Base-by-base conservation (phyloP, 164 flowering plant genomes). In the Piper longum region DNA sequence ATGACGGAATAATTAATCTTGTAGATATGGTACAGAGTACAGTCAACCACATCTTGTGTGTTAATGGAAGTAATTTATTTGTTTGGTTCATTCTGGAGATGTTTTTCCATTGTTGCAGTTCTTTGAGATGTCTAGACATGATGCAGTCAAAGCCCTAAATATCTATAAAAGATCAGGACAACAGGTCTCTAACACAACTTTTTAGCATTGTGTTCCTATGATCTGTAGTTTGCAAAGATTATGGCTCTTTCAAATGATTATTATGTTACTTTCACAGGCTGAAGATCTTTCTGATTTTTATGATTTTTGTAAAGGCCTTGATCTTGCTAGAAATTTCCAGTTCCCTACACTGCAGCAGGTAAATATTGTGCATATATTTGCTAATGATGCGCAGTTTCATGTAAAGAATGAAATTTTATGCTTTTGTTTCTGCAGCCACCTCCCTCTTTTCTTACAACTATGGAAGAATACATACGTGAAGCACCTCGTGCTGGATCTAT, bases 1-100 rank as follows among this genome's bases (percentile, higher is more conserved):
- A 95, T 74, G 99, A 95, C 65, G 99, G 99, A 67, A 95, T 95
- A 26, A 91, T 95, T 70, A 95, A 91, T 76, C 89, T 95, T 54
- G 97, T 91, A 61, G 99, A 95, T 71, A 66, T 81, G 93, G 98
- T 95, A 83, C 5, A 72, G 51, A 57, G 36, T 26, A 26, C 36
- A 26, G 36, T 26, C 2, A 14, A 48, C 52, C 64, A 14, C 14
- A 17, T 56, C 43, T 17, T 59, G 45, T 55, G 9, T 9, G 14
- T 48, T 48, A 8, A 48, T 8, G 1, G 11, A 48, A 14, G 7
- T 9, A 48, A 9, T 9, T 14, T 48, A 5, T 48, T 48, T 48
- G 14, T 5, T 14, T 8, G 14, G 8, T 44, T 48, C 11, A 48
- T 48, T 1, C 52, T 48, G 4, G 3, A 48, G 14, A n/a, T 9